These are phyloP conservation scores for Euphorbia tirucalli DNA, from an alignment of 345 rosid genomes.

Conservation along the genomic window DNA sequence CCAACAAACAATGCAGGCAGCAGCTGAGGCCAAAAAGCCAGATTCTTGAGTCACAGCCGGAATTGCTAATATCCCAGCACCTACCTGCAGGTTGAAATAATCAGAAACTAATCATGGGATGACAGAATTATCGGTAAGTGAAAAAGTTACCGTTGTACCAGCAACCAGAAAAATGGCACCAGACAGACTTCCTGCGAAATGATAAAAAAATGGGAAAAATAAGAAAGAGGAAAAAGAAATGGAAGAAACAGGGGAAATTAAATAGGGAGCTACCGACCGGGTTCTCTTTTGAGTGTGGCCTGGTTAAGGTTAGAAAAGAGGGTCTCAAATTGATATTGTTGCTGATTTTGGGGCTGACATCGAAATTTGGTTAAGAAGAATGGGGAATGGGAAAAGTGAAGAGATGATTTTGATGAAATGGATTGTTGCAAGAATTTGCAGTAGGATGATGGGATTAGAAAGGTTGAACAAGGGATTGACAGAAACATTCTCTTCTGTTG, in stretches of 20 bases:
- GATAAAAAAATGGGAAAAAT: background rate
- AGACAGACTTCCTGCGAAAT: slow-evolving; percentile 66
- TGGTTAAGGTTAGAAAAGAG: slow-evolving; percentile 83
- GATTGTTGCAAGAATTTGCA: background rate
- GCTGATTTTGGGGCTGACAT: slow-evolving; percentile 43
- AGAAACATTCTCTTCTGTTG: too few species aligned
- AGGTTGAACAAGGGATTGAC: too few species aligned
- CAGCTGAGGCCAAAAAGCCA: slow-evolving; percentile 81
- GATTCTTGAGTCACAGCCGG: slow-evolving; percentile 91
- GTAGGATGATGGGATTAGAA: too few species aligned
- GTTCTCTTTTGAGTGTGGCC: slow-evolving; percentile 72
- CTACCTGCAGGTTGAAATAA: slow-evolving; percentile 48
- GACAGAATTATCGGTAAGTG: too few species aligned
- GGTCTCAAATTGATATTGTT: slow-evolving; percentile 53
- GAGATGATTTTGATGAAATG: background rate
- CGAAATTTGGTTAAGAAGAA: slow-evolving; percentile 15
- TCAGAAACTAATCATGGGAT: too few species aligned
- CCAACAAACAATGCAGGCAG: slow-evolving; percentile 74
- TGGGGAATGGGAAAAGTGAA: background rate
- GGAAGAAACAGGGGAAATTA: too few species aligned
- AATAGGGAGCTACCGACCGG: slow-evolving; percentile 45
- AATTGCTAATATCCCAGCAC: slow-evolving; percentile 93
- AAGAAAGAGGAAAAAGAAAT: background rate
- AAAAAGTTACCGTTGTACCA: slow-evolving; percentile 64
- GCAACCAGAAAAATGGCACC: slow-evolving; percentile 81